Evolutionary conservation across 1,139 yeast species (phyloP).

Genomic region (Scheffersomyces illinoinensis): DNA sequence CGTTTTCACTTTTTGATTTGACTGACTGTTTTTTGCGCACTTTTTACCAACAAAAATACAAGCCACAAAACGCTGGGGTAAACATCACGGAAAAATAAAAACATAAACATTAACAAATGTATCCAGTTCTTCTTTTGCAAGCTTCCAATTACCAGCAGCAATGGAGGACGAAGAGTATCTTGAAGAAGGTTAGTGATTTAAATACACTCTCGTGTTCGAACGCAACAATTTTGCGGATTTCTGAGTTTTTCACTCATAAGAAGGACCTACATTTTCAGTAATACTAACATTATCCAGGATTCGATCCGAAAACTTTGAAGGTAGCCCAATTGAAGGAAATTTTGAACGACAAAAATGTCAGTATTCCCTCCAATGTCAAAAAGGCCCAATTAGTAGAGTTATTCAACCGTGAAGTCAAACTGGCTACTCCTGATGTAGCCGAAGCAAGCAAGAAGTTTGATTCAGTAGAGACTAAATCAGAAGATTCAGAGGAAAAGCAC

Average conservation of each 20-base stretch:
- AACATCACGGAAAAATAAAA: background rate
- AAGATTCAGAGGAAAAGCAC: conserved; percentile 11
- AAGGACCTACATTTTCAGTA: background rate
- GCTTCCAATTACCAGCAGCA: background rate
- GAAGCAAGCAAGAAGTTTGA: conserved; percentile 27
- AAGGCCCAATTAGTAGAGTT: conserved; percentile 59
- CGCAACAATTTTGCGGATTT: background rate
- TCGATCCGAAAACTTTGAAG: conserved; percentile 61
- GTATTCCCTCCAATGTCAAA: conserved; percentile 59
- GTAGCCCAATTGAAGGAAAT: conserved; percentile 66
- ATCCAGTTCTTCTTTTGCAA: background rate
- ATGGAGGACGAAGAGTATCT: conserved; percentile 26
- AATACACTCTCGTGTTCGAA: background rate
- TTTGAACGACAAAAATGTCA: conserved; percentile 56
- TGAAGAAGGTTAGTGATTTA: conserved; percentile 21
- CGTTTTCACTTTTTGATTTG: background rate
- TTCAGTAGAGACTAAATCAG: conserved; percentile 23
- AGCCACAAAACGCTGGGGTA: background rate
- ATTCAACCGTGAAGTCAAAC: conserved; percentile 46
- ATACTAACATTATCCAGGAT: conserved; percentile 37
- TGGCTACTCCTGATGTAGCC: conserved; percentile 31
- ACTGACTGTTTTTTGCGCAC: background rate
- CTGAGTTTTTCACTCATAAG: background rate
- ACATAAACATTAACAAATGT: background rate
- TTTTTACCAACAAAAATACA: background rate